These are phyloP conservation scores for Cryptococcus amylolentus DNA, from an alignment of 1,284 basidiomycete species.

Conservation along the genomic window DNA sequence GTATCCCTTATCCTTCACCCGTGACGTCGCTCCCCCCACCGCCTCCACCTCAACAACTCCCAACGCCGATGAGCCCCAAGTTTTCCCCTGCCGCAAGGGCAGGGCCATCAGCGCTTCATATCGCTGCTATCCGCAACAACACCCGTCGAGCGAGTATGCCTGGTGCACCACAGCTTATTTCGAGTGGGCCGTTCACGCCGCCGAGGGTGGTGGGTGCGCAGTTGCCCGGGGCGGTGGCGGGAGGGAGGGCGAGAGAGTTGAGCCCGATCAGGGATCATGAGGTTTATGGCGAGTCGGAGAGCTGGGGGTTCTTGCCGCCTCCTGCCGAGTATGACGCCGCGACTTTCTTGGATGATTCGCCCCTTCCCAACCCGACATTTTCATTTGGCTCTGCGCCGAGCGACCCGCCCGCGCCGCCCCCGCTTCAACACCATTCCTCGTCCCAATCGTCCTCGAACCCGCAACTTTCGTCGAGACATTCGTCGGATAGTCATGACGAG, in stretches of 20 bases:
- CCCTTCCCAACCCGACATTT: slow-evolving; percentile 40
- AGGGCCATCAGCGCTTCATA: slow-evolving; percentile 32
- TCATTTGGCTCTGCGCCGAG: slow-evolving; percentile 33
- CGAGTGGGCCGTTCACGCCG: slow-evolving; percentile 43
- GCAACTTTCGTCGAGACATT: neutral
- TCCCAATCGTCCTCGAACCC: neutral
- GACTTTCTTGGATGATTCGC: slow-evolving; percentile 30
- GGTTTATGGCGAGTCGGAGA: slow-evolving; percentile 1
- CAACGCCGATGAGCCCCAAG: slow-evolving; percentile 22
- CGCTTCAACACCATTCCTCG: neutral
- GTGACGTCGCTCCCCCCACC: slow-evolving; percentile 4
- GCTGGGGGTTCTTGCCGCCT: slow-evolving; percentile 12
- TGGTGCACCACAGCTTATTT: slow-evolving; percentile 36
- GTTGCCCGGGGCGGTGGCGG: slow-evolving; percentile 10
- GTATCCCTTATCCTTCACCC: slow-evolving; percentile 42
- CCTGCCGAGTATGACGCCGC: slow-evolving; percentile 16
- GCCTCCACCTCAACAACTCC: neutral
- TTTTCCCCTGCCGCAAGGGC: slow-evolving; percentile 28
- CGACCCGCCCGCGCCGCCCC: neutral
- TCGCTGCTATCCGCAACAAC: slow-evolving; percentile 45
- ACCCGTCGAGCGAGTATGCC: slow-evolving; percentile 40
- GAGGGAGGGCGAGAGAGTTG: slow-evolving; percentile 21
- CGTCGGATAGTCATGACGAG: slow-evolving; percentile 10
- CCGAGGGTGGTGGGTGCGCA: slow-evolving; percentile 28
- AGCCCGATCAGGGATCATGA: slow-evolving; percentile 41